Evolutionary conservation across 2,329 filamentous ascomycete species (phyloP), one percentile per base, ranked within the genome.

Genomic region (Pseudopithomyces maydicus): DNA sequence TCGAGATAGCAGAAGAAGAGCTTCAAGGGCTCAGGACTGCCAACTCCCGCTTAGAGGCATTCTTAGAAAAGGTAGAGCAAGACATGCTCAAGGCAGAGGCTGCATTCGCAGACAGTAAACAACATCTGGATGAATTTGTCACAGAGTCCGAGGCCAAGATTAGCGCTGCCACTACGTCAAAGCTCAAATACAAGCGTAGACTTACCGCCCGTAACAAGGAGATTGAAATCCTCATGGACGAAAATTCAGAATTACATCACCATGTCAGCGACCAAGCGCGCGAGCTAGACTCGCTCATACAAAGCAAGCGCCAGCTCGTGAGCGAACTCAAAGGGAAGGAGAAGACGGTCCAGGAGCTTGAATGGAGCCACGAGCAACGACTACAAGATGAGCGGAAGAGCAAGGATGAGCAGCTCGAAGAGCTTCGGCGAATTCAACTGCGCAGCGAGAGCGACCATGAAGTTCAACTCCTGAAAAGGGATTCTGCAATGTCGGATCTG

Each of bases 1-100:
- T 77, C 26, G 56, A 64, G 2, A 59, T 64, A 22, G 71, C 74
- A 3, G 74, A 76, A 52, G 59, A 71, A 17, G 72, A 77, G 22
- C 57, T 77, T 15, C 42, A 59, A 6, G 64, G 54, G 14, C 67
- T 74, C 1, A 64, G 62, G 32, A 55, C 66, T 5, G 69, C 71
- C 6, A 77, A 77, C 49, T 48, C 67, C 38, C 62, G 62, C 1
- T 61, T 77, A 2, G 74, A 75, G 44, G 57, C 59, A 0, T 73
- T 76, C 54, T 61, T 77, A 10, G 67, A 66, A 43, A 66, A 68
- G 29, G 62, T 72, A 1, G 63, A 74, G 42, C 56, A 66, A 20
- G 72, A 73, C 33, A 73, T 74, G 67, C 56, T 61, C 1, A 61
- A 52, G 3, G 70, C 72, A 10, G 69, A 74, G 49, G 65, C 62